These are phyloP conservation scores for Blastobotrys muscicola DNA, from an alignment of 805 yeast species.

Conservation along the genomic window DNA sequence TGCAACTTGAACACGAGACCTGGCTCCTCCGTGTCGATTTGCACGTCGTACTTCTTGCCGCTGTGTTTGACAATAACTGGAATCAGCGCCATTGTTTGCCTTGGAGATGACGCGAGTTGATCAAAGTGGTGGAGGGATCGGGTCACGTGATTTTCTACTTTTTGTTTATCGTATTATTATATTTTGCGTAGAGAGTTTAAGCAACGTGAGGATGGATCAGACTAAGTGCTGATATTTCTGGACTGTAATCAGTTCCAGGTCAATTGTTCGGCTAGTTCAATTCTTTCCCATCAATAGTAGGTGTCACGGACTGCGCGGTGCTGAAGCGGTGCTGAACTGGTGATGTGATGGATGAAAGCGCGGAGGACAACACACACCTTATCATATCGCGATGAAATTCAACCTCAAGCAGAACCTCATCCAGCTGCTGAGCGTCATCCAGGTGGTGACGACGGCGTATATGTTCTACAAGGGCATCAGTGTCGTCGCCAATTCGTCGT, in stretches of 20 bases:
- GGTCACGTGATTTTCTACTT: too few relatives aligned
- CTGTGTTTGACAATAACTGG: conserved; percentile 44
- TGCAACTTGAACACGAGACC: conserved; percentile 59
- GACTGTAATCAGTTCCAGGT: too few relatives aligned
- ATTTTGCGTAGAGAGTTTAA: too few relatives aligned
- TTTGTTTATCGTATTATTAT: too few relatives aligned
- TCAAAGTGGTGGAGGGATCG: neutral
- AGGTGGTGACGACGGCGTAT: conserved; percentile 80
- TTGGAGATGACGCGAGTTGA: neutral
- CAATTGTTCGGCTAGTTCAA: too few relatives aligned
- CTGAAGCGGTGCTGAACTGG: too few relatives aligned
- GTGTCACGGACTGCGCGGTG: too few relatives aligned
- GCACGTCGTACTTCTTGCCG: conserved; percentile 53
- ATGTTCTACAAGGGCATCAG: conserved; percentile 85
- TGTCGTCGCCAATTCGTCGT: conserved; percentile 67
- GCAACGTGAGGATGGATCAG: too few relatives aligned
- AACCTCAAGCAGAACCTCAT: neutral
- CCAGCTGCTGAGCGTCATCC: conserved; percentile 56
- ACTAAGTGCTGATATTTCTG: too few relatives aligned
- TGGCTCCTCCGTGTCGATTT: conserved; percentile 43
- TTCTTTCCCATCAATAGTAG: too few relatives aligned
- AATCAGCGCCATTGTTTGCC: too few relatives aligned
- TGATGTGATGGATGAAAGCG: too few relatives aligned
- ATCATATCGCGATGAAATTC: conserved; percentile 2
- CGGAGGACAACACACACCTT: neutral